A percentile compares a stretch with the other conserved stretches of the same genome.
phyloP scores from a whole-genome alignment of 805 yeast genomes.

The Yarrowia yakushimensis region DNA sequence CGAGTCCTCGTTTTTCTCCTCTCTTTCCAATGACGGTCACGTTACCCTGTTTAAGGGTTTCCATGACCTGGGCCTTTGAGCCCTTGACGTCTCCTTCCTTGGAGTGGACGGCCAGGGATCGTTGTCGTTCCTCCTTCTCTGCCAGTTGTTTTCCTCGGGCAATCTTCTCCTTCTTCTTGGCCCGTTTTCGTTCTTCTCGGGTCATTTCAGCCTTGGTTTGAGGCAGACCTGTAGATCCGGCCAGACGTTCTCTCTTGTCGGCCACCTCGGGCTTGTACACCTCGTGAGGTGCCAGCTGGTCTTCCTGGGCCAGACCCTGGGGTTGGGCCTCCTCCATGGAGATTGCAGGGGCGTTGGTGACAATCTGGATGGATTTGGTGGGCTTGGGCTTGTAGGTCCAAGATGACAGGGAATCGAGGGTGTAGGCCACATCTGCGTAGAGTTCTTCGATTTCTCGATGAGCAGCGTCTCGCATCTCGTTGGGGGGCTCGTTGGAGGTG shows the following conservation, averaged over 20 bases:
- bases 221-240: slow-evolving; percentile 69
- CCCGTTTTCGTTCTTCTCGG: slow-evolving; percentile 79
- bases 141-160: slow-evolving; percentile 57
- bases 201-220: slow-evolving; percentile 77
- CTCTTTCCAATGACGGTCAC: slow-evolving; percentile 72
- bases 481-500: slow-evolving; percentile 46
- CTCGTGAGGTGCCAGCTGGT: slow-evolving; percentile 92
- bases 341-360: slow-evolving; percentile 76
- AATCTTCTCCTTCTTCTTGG: slow-evolving; percentile 83
- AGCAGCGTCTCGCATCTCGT: slow-evolving; percentile 63
- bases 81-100: slow-evolving; percentile 44
- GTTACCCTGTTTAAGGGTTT: slow-evolving; percentile 71
- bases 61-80: slow-evolving; percentile 60
- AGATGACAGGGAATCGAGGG: slow-evolving; percentile 85
- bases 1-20: slow-evolving; percentile 71
- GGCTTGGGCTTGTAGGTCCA: slow-evolving; percentile 94
- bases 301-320: slow-evolving; percentile 64
- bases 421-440: slow-evolving; percentile 59
- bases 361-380: slow-evolving; percentile 71
- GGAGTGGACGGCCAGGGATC: slow-evolving; percentile 33
- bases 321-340: slow-evolving; percentile 98
- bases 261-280: slow-evolving; percentile 51
- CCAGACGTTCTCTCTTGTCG: slow-evolving; percentile 53
- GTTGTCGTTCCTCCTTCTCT: slow-evolving; percentile 38
- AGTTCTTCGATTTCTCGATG: slow-evolving; percentile 75